Evolutionary conservation across 176 grass and related monocot species (phyloP), one percentile per base, ranked within the genome.

Genomic region (Metroxylon sagu): DNA sequence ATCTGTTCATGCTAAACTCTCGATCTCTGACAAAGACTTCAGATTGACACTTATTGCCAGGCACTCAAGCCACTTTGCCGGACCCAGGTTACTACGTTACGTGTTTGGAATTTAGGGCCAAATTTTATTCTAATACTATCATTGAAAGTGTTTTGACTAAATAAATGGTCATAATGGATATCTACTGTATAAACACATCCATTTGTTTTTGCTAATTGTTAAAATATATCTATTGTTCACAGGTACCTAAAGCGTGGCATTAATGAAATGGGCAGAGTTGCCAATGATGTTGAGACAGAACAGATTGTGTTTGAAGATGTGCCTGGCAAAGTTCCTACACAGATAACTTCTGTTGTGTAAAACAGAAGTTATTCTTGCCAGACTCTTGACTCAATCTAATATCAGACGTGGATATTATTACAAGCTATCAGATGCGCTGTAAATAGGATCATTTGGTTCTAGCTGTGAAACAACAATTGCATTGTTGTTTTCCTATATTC

Each of bases 221-320:
- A 6, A 10, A 10, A 21, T 4, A 26, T 25, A 18, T 48, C 68
- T 71, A 16, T 53, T 64, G 61, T 43, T 43, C 10, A 56, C 59
- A 98, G 94, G 80, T 98, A 85, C 56, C 68, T 89, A 64, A 98
- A 98, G 63, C 81, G 94, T 29, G 94, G 94, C 50, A 85, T 98
- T 30, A 93, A 98, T 56, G 84, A 88, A 60, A 98, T 89, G 77
- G 94, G 94, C 59, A 87, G 94, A 72, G 94, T 98, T 28, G 94
- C 94, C 57, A 98, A 98, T 78, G 94, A 98, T 76, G 94, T 98
- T 62, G 94, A 98, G 54, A 93, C 82, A 5, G 94, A 98, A 58
- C 94, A 98, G 64, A 86, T 98, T 83, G 76, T 98, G 79, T 97
- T 79, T 81, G 79, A 85, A 73, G 87, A 93, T 25, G 79, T 77